Evolutionary conservation across 2,329 filamentous ascomycete species (phyloP).

Genomic region (Xylariaceae sp.): DNA sequence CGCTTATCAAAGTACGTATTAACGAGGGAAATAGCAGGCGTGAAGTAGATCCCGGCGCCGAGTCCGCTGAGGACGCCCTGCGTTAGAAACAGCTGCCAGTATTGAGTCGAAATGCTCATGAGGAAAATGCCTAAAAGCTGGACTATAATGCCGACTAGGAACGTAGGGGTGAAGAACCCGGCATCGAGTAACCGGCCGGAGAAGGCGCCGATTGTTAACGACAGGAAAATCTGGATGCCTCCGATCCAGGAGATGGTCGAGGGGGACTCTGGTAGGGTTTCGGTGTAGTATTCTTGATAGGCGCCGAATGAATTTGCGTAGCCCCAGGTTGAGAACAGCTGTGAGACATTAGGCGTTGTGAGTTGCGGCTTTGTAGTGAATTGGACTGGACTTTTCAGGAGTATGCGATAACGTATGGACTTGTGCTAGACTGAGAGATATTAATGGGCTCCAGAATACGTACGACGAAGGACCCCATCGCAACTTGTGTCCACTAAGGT

Average conservation of each 20-base stretch:
- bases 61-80: constrained; percentile 48
- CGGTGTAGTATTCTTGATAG: constrained; percentile 44
- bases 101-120: constrained; percentile 39
- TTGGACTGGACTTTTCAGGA: neutral
- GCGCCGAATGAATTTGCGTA: constrained; percentile 44
- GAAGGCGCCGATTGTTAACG: constrained; percentile 40
- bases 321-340: constrained; percentile 44
- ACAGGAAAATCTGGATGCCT: constrained; percentile 41
- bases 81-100: constrained; percentile 48
- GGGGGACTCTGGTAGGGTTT: constrained; percentile 31
- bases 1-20: constrained; percentile 58
- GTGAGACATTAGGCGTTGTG: neutral
- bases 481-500: constrained; percentile 35
- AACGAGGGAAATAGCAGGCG: constrained; percentile 55
- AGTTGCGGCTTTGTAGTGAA: neutral
- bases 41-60: constrained; percentile 54
- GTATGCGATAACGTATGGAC: neutral
- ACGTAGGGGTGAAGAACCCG: constrained; percentile 39
- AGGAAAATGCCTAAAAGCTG: constrained; percentile 44
- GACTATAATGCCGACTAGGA: constrained; percentile 37
- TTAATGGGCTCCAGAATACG: neutral
- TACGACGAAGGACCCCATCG: constrained; percentile 35
- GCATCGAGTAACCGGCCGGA: constrained; percentile 44
- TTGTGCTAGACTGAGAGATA: neutral
- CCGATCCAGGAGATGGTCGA: constrained; percentile 45